Evolutionary conservation across 306 rosid species (phyloP), one percentile per base, ranked within the genome.

Genomic region (Pyrus betulifolia): DNA sequence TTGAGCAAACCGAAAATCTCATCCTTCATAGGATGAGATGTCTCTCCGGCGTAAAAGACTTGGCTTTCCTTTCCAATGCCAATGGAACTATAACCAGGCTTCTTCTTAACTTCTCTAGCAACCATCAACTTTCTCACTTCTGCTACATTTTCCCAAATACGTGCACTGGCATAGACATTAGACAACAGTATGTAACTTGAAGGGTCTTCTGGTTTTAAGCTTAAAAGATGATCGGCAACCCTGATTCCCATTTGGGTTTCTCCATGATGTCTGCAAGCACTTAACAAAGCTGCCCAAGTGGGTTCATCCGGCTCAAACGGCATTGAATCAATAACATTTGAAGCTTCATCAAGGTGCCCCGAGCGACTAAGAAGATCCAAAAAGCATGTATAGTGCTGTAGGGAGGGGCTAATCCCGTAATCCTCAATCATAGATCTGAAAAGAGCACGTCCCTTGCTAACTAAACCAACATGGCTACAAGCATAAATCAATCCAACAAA

Each of bases 281-380:
- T 94, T 22, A 92, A 78, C 66, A 94, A 85, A 72, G 97, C 90
- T 54, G 93, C 97, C 98, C 98, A 94, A 46, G 91, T 89, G 58
- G 97, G 95, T 77, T 90, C 97, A 82, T 94, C 97, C 3, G 93
- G 97, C 68, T 79, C 80, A 57, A 90, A 72, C 0, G 96, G 97
- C 91, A 91, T 88, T 45, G 81, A 76, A 30, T 81, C 74, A 6
- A 90, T 68, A 60, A 94, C 82, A 61, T 71, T 82, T 79, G 88
- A 96, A 15, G 97, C 97, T 86, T 94, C 97, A 0, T 84, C 90
- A 72, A 94, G 97, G 85, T 87, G 86, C 61, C 98, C 96, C 0
- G 98, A 94, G 67, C 95, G 89, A 84, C 97, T 86, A 44, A 87
- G 91, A 79, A 90, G 91, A 84, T 94, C 98, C 59, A 94, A 84